Percentiles rank a stretch among this genome's conserved stretches.
phyloP scores from a whole-genome alignment of 139 green algal genomes.

The Chlorella ohadii region DNA sequence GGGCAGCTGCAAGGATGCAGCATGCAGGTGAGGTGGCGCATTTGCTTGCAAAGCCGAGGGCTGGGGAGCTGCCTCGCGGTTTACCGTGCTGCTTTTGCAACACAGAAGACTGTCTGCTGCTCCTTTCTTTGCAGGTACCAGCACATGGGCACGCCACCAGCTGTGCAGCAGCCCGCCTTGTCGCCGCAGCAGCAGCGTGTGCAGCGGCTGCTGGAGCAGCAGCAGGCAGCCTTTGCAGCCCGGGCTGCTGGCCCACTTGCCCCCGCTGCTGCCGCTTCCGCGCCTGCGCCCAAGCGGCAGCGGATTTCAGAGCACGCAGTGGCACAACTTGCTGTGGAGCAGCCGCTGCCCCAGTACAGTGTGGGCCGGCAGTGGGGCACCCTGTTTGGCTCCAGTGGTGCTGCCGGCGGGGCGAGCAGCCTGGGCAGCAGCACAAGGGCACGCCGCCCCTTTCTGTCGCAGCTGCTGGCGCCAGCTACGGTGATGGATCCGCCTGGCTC shows the following conservation, averaged over 20 bases:
- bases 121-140: background rate
- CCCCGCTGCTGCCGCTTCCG: background rate
- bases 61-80: background rate
- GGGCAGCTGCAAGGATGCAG: conserved; percentile 41
- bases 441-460: background rate
- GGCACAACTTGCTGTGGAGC: background rate
- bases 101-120: too few relatives aligned
- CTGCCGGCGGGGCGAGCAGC: background rate
- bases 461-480: conserved; percentile 14
- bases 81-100: too few relatives aligned
- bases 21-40: conserved; percentile 31
- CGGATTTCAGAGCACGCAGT: background rate
- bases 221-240: background rate
- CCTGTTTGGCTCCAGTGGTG: background rate
- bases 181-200: background rate
- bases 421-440: background rate
- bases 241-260: too few relatives aligned
- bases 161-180: background rate
- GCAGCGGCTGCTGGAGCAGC: background rate
- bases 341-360: background rate
- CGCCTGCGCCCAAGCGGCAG: background rate
- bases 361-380: background rate
- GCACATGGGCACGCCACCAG: background rate
- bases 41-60: background rate
- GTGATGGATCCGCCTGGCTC: background rate